Conservation (phyloP, 2,329 filamentous ascomycete genomes). For the Herpotrichia juniperi region DNA sequence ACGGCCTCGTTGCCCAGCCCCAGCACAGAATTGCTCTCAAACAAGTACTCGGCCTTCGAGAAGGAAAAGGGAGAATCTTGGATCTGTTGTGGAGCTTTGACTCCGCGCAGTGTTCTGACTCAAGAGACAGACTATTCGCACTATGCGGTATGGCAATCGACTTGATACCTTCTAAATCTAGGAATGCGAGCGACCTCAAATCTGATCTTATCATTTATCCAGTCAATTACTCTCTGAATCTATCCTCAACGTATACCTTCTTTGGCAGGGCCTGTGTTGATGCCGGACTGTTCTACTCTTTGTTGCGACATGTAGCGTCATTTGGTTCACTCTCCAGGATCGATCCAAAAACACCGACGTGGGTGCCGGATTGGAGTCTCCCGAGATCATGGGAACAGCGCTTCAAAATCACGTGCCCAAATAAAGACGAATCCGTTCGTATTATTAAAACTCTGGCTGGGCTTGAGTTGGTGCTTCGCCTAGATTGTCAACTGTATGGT, state of each 20-base stretch:
- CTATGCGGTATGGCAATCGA: background rate
- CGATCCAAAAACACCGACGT: background rate
- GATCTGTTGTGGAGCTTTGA: background rate
- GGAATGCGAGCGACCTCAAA: background rate
- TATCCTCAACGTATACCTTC: background rate
- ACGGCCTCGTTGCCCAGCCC: too few relatives aligned
- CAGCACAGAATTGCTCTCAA: too few relatives aligned
- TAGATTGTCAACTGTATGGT: too few relatives aligned
- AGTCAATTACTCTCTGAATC: background rate
- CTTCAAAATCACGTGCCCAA: too few relatives aligned
- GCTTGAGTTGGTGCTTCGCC: too few relatives aligned
- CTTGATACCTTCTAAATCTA: background rate
- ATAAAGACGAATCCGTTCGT: too few relatives aligned
- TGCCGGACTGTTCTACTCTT: background rate
- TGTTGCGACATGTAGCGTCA: background rate
- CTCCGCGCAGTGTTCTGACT: background rate
- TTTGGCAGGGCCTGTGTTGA: background rate
- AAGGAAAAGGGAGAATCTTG: too few relatives aligned
- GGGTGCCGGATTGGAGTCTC: slow-evolving; percentile 4
- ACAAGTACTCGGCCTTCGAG: too few relatives aligned
- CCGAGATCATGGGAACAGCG: too few relatives aligned
- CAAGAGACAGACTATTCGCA: background rate
- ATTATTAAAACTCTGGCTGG: too few relatives aligned
- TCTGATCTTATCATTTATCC: background rate
- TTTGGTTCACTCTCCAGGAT: background rate